These are phyloP conservation scores for Verticillium dahliae DNA, from an alignment of 2,329 filamentous ascomycete species.

Conservation along the genomic window DNA sequence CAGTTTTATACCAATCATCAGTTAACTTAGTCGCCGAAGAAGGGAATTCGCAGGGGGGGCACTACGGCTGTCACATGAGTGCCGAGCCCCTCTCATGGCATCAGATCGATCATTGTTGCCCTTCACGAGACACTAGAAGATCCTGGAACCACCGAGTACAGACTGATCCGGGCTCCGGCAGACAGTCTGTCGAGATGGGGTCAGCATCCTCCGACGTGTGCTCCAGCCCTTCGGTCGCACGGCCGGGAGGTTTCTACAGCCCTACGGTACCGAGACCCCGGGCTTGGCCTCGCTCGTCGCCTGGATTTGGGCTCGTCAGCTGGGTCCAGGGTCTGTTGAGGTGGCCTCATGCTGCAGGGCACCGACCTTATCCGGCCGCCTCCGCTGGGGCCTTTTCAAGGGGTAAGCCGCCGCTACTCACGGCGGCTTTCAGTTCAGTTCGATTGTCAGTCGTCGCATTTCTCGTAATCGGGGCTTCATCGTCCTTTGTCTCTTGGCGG, in stretches of 20 bases:
- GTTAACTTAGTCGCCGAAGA: not conserved
- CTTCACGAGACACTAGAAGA: not conserved
- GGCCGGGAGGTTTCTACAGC: not conserved
- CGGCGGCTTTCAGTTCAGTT: not conserved
- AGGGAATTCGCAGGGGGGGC: not conserved
- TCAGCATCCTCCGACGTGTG: not conserved
- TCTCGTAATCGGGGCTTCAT: not conserved
- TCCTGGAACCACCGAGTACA: not conserved
- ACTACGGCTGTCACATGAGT: not conserved
- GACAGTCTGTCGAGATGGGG: not conserved
- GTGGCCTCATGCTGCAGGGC: not conserved
- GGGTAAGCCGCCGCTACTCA: not conserved
- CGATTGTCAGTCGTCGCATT: not conserved
- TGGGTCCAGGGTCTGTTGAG: not conserved
- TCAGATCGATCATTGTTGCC: not conserved
- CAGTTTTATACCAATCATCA: not conserved
- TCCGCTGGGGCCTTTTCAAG: not conserved
- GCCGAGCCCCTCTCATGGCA: not conserved
- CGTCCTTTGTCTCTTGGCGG: not conserved
- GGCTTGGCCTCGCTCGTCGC: not conserved
- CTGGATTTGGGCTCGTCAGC: not conserved
- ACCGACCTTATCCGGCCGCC: not conserved
- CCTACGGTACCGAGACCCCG: not conserved
- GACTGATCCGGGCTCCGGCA: not conserved
- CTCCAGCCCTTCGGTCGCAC: not conserved